Base-by-base conservation (phyloP, 73 alveolate species). In the Paramecium biaurelia region DNA sequence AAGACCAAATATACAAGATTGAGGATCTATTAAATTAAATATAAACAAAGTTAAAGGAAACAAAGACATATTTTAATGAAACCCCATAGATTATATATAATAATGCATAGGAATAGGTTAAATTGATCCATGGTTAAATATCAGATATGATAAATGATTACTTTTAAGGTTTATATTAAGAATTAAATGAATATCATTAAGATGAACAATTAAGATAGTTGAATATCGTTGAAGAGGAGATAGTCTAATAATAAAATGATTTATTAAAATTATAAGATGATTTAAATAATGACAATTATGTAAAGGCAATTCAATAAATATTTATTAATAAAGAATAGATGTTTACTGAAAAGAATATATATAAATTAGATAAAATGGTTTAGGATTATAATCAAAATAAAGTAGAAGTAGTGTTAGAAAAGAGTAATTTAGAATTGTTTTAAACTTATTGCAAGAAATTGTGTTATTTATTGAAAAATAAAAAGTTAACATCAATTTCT, bases 281-380 rank as follows among this genome's bases (percentile, higher is more conserved):
- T 7, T 79, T 79, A 79, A 76, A 79, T 20, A 79, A 45, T 79
- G 90, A 79, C 7, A 23, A n/a, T 24, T 79, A 41, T 79, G 57
- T 79, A 20, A 79, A 34, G 24, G 42, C 70, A 3, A 79, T 79
- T 21, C 43, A 30, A 7, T 42, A 43, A 20, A 79, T 79, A 20
- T 43, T 70, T 21, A 20, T 23, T 1, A 23, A 79, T 20, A 79
- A 34, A 45, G 21, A 79, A 2, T 7, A 79, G 15, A 20, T 79
- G 15, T 79, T n/a, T 21, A 47, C 8, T 24, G 74, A 79, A 30
- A 43, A 8, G 10, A 24, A 41, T 79, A 23, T 79, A 21, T 45
- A 5, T 24, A 24, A 11, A 47, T 24, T 79, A 21, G 90, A 79
- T 20, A 42, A 18, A 41, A 11, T 45, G 15, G 23, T 43, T 11